Percentiles rank a stretch among this genome's conserved stretches.
phyloP scores from a whole-genome alignment of 2,329 filamentous ascomycete genomes.

The Fusarium miscanthi region DNA sequence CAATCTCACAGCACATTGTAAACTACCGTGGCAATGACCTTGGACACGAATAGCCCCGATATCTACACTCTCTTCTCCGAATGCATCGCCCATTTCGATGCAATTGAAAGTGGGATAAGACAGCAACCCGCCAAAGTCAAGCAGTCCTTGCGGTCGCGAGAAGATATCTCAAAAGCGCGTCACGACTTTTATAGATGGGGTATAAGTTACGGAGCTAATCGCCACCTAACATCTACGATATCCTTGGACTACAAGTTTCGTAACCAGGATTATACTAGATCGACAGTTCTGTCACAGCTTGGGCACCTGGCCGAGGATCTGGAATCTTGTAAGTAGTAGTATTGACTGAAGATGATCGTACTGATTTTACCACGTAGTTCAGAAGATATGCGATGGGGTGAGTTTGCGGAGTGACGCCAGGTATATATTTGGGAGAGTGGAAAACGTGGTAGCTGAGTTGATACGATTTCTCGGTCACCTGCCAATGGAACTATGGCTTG shows the following conservation, averaged over 20 bases:
- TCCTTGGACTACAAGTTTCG: conserved; percentile 35
- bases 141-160: background rate
- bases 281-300: conserved; percentile 8
- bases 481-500: conserved; percentile 33
- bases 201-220: conserved; percentile 15
- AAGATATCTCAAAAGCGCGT: background rate
- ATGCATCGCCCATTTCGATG: conserved; percentile 14
- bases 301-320: conserved; percentile 19
- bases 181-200: conserved; percentile 27
- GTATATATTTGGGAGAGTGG: conserved; percentile 7
- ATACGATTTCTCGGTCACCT: conserved; percentile 21
- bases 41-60: background rate
- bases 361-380: conserved; percentile 5
- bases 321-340: conserved; percentile 11
- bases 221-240: background rate
- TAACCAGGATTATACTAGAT: conserved; percentile 10
- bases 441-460: conserved; percentile 10
- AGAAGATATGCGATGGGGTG: conserved; percentile 1
- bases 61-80: conserved; percentile 16
- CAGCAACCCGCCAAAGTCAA: background rate
- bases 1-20: background rate
- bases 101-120: background rate
- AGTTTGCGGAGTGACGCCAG: conserved; percentile 5
- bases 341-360: background rate
- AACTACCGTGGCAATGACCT: background rate